These are phyloP conservation scores for Monilinia fructigena DNA, from an alignment of 2,329 filamentous ascomycete species.

Conservation along the genomic window DNA sequence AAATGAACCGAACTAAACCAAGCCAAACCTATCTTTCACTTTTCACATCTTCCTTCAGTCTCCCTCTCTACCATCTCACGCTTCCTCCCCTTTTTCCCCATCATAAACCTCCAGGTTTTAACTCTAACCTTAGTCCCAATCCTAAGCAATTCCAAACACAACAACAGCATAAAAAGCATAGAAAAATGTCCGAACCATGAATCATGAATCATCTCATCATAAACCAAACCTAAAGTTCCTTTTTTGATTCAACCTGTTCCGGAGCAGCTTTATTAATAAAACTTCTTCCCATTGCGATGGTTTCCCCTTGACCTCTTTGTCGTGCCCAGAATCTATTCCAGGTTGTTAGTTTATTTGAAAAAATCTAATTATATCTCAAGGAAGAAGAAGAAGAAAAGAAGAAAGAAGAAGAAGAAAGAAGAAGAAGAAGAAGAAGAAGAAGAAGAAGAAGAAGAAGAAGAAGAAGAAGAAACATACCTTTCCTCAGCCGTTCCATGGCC, in stretches of 20 bases:
- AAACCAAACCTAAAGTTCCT: slow-evolving; percentile 23
- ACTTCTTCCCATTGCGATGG: slow-evolving; percentile 54
- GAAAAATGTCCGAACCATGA: background rate
- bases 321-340: slow-evolving; percentile 51
- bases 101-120: background rate
- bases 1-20: too few relatives aligned
- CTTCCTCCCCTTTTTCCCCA: background rate
- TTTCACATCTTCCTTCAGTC: background rate
- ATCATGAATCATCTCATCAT: background rate
- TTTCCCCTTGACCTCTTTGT: slow-evolving; percentile 58
- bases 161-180: background rate
- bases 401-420: background rate
- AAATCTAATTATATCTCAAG: background rate
- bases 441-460: background rate
- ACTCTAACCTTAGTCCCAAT: background rate
- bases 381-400: background rate
- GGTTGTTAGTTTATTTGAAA: background rate
- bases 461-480: slow-evolving; percentile 43
- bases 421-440: background rate
- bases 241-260: slow-evolving; percentile 23
- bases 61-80: too few relatives aligned
- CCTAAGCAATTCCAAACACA: background rate
- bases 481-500: slow-evolving; percentile 54
- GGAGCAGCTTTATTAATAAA: slow-evolving; percentile 51
- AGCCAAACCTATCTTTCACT: too few relatives aligned